Percentiles rank a stretch among this genome's conserved stretches.
These are phyloP conservation scores for Naganishia albida DNA, from an alignment of 1,284 basidiomycete species.

Conservation along the genomic window DNA sequence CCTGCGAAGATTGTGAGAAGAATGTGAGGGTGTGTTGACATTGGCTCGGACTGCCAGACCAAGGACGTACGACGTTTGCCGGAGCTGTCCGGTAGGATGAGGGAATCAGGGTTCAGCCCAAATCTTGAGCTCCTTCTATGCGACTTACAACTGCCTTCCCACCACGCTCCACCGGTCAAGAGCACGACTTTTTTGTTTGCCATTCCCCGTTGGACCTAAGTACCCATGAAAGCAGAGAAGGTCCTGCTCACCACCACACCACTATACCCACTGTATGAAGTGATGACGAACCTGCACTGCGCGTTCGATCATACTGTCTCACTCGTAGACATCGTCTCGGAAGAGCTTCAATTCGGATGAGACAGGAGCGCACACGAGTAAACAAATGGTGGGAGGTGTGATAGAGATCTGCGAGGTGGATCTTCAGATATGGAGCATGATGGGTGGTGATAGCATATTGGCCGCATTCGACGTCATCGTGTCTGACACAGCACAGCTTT, in stretches of 20 bases:
- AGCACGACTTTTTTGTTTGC: conserved; percentile 14
- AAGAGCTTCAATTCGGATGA: too few relatives aligned
- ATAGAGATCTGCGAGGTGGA: too few relatives aligned
- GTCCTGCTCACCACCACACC: too few relatives aligned
- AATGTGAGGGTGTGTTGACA: background rate
- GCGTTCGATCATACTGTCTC: too few relatives aligned
- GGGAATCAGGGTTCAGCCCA: background rate
- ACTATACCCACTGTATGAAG: background rate
- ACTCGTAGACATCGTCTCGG: too few relatives aligned
- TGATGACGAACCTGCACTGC: background rate
- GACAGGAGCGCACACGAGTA: too few relatives aligned
- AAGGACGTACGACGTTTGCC: conserved; percentile 14
- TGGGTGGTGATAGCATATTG: too few relatives aligned
- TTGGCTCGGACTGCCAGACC: background rate
- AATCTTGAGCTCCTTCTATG: background rate
- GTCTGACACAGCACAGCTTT: too few relatives aligned
- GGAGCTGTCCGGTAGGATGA: background rate
- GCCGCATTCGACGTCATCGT: too few relatives aligned
- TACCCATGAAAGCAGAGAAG: too few relatives aligned
- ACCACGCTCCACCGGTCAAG: conserved; percentile 33
- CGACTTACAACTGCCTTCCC: conserved; percentile 22
- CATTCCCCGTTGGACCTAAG: background rate
- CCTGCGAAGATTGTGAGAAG: background rate
- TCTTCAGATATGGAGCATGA: too few relatives aligned
- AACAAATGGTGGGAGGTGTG: too few relatives aligned